Evolutionary conservation across 371 early-diverging fungal species (phyloP).

Genomic region (Mucor irregularis): DNA sequence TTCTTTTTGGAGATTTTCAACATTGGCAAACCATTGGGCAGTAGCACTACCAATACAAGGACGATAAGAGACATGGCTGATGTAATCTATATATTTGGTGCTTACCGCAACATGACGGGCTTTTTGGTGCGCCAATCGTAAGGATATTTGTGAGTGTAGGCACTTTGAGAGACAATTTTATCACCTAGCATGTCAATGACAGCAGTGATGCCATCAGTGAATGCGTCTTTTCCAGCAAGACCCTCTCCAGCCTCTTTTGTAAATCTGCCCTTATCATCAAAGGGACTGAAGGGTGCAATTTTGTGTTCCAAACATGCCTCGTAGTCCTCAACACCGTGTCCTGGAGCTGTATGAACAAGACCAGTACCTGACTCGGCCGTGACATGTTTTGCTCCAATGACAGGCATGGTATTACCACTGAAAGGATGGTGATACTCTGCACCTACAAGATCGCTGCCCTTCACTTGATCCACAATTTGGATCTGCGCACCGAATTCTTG

Average conservation of each 20-base stretch:
- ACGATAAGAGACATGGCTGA: neutral
- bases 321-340: constrained; percentile 96
- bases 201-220: constrained; percentile 61
- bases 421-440: constrained; percentile 76
- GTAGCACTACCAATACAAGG: constrained; percentile 57
- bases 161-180: constrained; percentile 36
- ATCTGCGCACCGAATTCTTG: constrained; percentile 18
- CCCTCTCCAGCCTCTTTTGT: constrained; percentile 66
- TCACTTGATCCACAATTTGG: constrained; percentile 23
- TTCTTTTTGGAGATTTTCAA: constrained; percentile 58
- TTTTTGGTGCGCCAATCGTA: constrained; percentile 93
- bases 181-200: constrained; percentile 60
- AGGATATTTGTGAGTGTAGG: constrained; percentile 81
- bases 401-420: constrained; percentile 33
- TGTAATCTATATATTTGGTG: neutral
- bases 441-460: constrained; percentile 67
- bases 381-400: constrained; percentile 79
- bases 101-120: constrained; percentile 75
- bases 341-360: constrained; percentile 94
- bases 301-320: constrained; percentile 65
- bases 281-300: constrained; percentile 64
- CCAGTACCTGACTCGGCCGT: constrained; percentile 86
- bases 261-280: constrained; percentile 83
- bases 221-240: constrained; percentile 66
- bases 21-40: constrained; percentile 88